phyloP scores from a whole-genome alignment of 768 basidiomycete genomes.

The Kwoniella shandongensis region DNA sequence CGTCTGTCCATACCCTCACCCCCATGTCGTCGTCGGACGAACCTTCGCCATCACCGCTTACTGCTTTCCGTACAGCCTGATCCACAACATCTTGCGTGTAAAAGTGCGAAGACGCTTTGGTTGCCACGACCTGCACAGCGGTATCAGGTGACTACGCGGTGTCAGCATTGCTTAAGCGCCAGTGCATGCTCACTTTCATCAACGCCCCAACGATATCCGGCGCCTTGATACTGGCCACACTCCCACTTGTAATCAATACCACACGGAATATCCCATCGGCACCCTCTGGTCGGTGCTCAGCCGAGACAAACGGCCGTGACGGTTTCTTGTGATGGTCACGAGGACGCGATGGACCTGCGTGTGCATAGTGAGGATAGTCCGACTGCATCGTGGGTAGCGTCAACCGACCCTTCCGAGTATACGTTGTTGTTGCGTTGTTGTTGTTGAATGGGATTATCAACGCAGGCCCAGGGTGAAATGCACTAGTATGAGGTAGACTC shows the following conservation, averaged over 20 bases:
- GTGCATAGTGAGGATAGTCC: background rate
- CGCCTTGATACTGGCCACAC: constrained; percentile 90
- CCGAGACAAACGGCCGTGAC: constrained; percentile 30
- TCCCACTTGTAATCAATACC: constrained; percentile 84
- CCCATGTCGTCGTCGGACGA: constrained; percentile 49
- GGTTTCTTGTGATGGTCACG: constrained; percentile 14
- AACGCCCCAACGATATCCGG: constrained; percentile 83
- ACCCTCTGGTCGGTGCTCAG: constrained; percentile 26
- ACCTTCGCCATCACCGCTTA: background rate
- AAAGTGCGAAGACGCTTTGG: constrained; percentile 74
- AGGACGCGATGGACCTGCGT: constrained; percentile 11
- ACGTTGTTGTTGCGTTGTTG: too few species aligned
- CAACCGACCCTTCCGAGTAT: too few species aligned
- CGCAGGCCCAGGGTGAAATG: too few species aligned
- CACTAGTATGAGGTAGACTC: background rate
- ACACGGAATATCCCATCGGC: constrained; percentile 56
- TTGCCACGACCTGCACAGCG: constrained; percentile 78
- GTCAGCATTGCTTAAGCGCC: too few species aligned
- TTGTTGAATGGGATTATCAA: too few species aligned
- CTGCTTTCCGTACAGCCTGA: constrained; percentile 14
- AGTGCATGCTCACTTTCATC: constrained; percentile 59
- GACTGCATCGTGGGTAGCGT: background rate
- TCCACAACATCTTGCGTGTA: constrained; percentile 58
- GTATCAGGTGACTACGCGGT: constrained; percentile 69
- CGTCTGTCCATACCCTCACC: constrained; percentile 78